phyloP scores from a whole-genome alignment of 1,284 basidiomycete genomes.

The Tilletia horrida region DNA sequence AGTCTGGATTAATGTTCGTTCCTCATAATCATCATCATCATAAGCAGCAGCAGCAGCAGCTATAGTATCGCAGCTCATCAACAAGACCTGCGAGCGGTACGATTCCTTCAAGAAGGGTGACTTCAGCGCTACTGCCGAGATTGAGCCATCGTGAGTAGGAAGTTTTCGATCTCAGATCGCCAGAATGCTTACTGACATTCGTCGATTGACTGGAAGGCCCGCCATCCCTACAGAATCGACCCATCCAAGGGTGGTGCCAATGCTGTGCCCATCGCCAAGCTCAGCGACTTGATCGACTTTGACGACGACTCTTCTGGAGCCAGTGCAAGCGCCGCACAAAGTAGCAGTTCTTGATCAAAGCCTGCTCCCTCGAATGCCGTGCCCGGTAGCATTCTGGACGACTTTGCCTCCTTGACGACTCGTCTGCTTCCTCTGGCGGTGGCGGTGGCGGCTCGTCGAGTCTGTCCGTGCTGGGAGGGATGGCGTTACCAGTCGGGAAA shows the following conservation, averaged over 20 bases:
- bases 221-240: constrained; percentile 45
- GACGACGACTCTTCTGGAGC: constrained; percentile 27
- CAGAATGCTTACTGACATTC: no score
- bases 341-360: background rate
- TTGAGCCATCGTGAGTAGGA: constrained; percentile 54
- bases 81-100: constrained; percentile 82
- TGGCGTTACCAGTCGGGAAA: background rate
- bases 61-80: no score
- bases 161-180: no score
- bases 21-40: no score
- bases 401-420: constrained; percentile 44
- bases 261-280: constrained; percentile 49
- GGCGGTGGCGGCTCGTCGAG: background rate
- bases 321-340: background rate
- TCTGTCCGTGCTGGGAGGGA: background rate
- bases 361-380: constrained; percentile 20
- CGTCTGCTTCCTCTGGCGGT: constrained; percentile 17
- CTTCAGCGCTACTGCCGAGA: constrained; percentile 65
- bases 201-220: no score
- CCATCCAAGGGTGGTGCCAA: constrained; percentile 42
- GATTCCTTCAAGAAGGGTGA: constrained; percentile 89
- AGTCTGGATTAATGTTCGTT: no score
- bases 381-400: constrained; percentile 31
- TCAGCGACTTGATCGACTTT: constrained; percentile 50
- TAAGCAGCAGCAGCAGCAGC: no score